phyloP scores from a whole-genome alignment of 2,329 filamentous ascomycete genomes.

The Colletotrichum tropicale region DNA sequence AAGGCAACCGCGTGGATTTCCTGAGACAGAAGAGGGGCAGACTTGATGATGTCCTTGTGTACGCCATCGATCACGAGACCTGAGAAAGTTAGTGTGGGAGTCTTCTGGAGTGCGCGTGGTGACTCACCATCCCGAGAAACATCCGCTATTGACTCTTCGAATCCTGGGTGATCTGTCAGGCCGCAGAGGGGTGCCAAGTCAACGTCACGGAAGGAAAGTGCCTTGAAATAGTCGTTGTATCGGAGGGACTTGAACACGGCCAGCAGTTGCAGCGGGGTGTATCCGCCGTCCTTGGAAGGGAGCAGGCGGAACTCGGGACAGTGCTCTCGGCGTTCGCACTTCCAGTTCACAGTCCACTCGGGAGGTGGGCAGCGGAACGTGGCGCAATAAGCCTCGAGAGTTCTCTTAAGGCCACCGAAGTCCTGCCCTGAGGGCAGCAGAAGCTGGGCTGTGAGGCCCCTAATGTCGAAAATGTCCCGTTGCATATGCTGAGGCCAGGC shows the following conservation, averaged over 20 bases:
- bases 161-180: conserved; percentile 46
- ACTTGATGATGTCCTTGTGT: conserved; percentile 25
- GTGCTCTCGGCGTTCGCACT: conserved; percentile 45
- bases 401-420: conserved; percentile 59
- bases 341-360: conserved; percentile 57
- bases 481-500: conserved; percentile 63
- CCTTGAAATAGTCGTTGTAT: conserved; percentile 65
- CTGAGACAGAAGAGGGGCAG: conserved; percentile 57
- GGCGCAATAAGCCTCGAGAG: conserved; percentile 58
- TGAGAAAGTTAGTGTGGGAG: neutral
- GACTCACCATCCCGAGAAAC: conserved; percentile 55
- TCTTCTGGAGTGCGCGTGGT: neutral
- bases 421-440: conserved; percentile 60
- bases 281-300: conserved; percentile 41
- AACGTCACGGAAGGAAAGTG: conserved; percentile 58
- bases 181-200: conserved; percentile 49
- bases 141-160: conserved; percentile 53
- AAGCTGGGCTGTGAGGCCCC: conserved; percentile 55
- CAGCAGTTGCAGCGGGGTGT: conserved; percentile 57
- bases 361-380: conserved; percentile 55
- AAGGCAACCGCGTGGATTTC: conserved; percentile 62
- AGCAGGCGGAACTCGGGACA: conserved; percentile 60
- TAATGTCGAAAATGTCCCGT: conserved; percentile 55
- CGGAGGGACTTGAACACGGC: conserved; percentile 60
- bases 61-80: conserved; percentile 17